Evolutionary conservation across 108 stramenopile genomes (phyloP).

Genomic region (Stephanodiscus triporus): DNA sequence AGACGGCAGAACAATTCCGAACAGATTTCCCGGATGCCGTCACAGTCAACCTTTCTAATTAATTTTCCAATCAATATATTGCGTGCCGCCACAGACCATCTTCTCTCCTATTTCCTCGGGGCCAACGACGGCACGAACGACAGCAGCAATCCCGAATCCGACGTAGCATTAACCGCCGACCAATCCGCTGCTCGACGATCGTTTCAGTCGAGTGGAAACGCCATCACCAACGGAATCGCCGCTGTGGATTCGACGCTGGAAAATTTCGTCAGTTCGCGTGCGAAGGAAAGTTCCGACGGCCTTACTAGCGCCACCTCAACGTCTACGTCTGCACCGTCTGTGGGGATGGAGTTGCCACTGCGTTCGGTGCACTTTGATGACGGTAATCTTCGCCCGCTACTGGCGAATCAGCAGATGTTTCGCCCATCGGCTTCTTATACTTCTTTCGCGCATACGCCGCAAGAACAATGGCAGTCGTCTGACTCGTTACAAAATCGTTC

Average conservation of each 20-base stretch:
- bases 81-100: constrained; percentile 52
- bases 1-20: no score
- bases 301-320: not conserved
- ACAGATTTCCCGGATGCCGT: no score
- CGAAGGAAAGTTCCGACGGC: not conserved
- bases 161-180: not conserved
- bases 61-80: not conserved
- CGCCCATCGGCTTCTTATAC: not conserved
- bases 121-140: constrained; percentile 17
- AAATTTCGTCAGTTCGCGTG: constrained; percentile 2
- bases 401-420: not conserved
- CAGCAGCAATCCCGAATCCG: not conserved
- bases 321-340: not conserved
- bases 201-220: not conserved
- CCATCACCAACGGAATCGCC: not conserved
- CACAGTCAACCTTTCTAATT: not conserved
- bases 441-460: constrained; percentile 14
- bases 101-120: constrained; percentile 77
- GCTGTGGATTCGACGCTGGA: not conserved
- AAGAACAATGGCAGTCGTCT: constrained; percentile 19
- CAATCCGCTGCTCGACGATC: not conserved
- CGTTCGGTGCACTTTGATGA: constrained; percentile 11
- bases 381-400: not conserved
- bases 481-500: constrained; percentile 9
- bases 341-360: not conserved